Percentiles rank a stretch among this genome's conserved stretches.
Evolutionary conservation across 2,329 filamentous ascomycete species (phyloP).

Genomic region (Akanthomyces muscarius): DNA sequence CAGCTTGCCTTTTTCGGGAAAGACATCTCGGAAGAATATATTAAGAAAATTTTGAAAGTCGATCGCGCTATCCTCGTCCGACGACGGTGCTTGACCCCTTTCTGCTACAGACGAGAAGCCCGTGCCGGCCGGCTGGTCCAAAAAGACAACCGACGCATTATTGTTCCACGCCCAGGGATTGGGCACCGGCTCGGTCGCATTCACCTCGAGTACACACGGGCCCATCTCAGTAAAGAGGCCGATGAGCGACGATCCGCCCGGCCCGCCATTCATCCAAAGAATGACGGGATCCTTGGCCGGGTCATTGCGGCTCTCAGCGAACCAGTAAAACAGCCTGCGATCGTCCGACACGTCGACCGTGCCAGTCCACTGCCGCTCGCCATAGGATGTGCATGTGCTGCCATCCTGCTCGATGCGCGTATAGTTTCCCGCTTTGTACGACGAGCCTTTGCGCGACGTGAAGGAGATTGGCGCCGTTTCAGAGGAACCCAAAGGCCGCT

Average conservation of each 20-base stretch:
- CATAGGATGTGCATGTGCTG: constrained; percentile 2
- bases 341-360: constrained; percentile 14
- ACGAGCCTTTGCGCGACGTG: neutral
- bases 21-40: constrained; percentile 39
- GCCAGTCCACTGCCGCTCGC: constrained; percentile 14
- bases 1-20: constrained; percentile 34
- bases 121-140: constrained; percentile 52
- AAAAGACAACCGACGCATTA: constrained; percentile 35
- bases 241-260: constrained; percentile 74
- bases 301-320: constrained; percentile 92
- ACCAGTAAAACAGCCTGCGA: constrained; percentile 46
- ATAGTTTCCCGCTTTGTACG: neutral
- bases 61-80: constrained; percentile 39
- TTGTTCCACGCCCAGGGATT: constrained; percentile 21
- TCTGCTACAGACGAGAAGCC: constrained; percentile 45
- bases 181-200: constrained; percentile 18
- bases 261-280: constrained; percentile 83
- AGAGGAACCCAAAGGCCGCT: neutral
- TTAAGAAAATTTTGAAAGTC: constrained; percentile 47
- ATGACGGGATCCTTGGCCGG: constrained; percentile 87
- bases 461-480: neutral
- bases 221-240: constrained; percentile 19
- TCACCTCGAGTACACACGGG: constrained; percentile 19
- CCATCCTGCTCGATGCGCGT: constrained; percentile 5
- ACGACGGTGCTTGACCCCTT: constrained; percentile 27